Conservation (phyloP, 2,329 filamentous ascomycete genomes). For the Penicillium sp. region DNA sequence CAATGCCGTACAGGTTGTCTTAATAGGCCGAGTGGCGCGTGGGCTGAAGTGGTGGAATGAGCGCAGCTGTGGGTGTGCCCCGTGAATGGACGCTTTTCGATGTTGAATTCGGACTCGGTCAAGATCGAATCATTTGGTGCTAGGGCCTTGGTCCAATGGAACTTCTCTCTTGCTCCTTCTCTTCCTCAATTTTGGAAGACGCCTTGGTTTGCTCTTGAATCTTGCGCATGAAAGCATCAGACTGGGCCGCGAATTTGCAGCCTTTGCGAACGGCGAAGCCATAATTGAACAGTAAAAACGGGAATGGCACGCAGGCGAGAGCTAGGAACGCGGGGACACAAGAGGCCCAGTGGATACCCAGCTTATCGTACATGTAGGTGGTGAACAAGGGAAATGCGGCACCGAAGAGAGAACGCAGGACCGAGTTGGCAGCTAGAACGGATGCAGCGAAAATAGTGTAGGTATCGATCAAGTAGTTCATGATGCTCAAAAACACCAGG, state of each 20-base stretch:
- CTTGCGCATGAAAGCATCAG: no score
- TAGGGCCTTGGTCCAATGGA: no score
- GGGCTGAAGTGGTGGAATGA: no score
- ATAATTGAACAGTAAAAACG: slow-evolving; percentile 6
- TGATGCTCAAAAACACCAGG: not conserved
- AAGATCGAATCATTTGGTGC: no score
- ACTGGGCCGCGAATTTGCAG: not conserved
- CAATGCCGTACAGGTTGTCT: no score
- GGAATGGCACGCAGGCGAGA: slow-evolving; percentile 7
- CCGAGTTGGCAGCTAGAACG: slow-evolving; percentile 4
- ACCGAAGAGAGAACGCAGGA: slow-evolving; percentile 7
- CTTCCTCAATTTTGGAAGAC: no score
- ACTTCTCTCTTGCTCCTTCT: no score
- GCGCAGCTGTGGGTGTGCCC: no score
- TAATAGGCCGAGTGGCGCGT: no score
- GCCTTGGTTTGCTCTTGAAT: no score
- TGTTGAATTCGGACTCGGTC: no score
- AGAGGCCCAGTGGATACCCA: slow-evolving; percentile 12
- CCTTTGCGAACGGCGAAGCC: not conserved
- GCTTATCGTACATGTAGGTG: not conserved
- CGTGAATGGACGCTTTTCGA: no score
- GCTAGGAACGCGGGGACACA: slow-evolving; percentile 2
- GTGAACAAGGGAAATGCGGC: slow-evolving; percentile 9
- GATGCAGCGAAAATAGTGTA: slow-evolving; percentile 4
- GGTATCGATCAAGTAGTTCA: slow-evolving; percentile 3